These are phyloP conservation scores for Coemansia sp. DNA, from an alignment of 371 early-diverging fungal species.

Conservation along the genomic window DNA sequence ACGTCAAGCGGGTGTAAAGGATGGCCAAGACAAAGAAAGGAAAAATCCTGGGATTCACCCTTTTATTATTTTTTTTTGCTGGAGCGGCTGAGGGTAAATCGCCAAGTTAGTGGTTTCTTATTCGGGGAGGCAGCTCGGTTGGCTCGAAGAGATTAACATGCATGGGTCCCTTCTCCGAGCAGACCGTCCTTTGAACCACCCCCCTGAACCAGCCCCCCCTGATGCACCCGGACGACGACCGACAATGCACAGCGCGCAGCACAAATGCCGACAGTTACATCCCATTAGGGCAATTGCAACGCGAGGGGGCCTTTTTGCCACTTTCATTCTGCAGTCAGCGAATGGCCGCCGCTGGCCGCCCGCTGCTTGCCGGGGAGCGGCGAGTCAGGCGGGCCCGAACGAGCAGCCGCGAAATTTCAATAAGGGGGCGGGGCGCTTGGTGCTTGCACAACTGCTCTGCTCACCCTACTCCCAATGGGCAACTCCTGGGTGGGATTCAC, in stretches of 20 bases:
- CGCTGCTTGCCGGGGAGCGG: not conserved
- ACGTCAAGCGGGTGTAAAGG: not conserved
- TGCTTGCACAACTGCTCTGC: too few species aligned
- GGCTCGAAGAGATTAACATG: conserved; percentile 16
- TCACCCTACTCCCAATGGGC: too few species aligned
- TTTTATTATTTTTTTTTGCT: conserved; percentile 4
- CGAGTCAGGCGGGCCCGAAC: too few species aligned
- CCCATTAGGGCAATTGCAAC: conserved; percentile 14
- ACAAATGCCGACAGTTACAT: conserved; percentile 13
- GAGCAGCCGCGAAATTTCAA: too few species aligned
- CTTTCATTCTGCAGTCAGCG: not conserved
- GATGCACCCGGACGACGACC: not conserved
- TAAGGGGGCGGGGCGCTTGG: too few species aligned
- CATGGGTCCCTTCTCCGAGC: conserved; percentile 3
- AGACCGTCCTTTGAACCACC: conserved; percentile 1
- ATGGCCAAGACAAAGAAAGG: not conserved
- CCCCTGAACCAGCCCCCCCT: not conserved
- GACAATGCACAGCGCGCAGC: conserved; percentile 14
- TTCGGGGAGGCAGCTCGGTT: conserved; percentile 3
- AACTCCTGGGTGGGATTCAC: not conserved
- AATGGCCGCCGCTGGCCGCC: not conserved
- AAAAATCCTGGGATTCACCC: conserved; percentile 6
- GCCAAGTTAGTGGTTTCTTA: conserved; percentile 23
- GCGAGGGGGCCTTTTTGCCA: not conserved
- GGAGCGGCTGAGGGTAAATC: conserved; percentile 16